A percentile compares a stretch with the other conserved stretches of the same genome.
Conservation (phyloP, 2,329 filamentous ascomycete genomes). For the Fusarium drepaniforme region DNA sequence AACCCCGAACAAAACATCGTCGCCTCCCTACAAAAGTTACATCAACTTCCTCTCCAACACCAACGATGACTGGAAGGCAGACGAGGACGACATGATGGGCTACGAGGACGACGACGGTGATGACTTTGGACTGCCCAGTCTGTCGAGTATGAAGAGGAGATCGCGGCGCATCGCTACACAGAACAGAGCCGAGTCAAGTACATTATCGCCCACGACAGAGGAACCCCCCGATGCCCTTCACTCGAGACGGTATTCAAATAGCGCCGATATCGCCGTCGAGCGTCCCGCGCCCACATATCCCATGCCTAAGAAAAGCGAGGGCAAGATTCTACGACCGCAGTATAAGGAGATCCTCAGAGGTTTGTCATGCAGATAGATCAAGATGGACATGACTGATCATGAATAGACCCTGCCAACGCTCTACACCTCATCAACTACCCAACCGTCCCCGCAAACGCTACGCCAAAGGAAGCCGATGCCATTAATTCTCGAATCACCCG, state of each 20-base stretch:
- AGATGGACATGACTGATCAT: conserved; percentile 29
- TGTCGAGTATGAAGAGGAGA: conserved; percentile 90
- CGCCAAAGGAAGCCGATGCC: conserved; percentile 85
- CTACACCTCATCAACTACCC: conserved; percentile 94
- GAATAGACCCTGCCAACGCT: conserved; percentile 85
- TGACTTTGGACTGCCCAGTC: conserved; percentile 93
- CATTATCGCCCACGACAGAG: conserved; percentile 53
- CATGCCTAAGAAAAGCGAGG: conserved; percentile 88
- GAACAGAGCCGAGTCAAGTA: conserved; percentile 44
- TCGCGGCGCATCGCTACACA: conserved; percentile 65
- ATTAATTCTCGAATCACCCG: conserved; percentile 89
- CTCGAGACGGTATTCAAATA: conserved; percentile 79
- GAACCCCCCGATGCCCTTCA: conserved; percentile 53
- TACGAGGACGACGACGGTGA: conserved; percentile 92
- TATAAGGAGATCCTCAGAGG: conserved; percentile 95
- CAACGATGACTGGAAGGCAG: conserved; percentile 84
- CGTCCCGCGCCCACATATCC: conserved; percentile 86
- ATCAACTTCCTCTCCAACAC: conserved; percentile 85
- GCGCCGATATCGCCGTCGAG: conserved; percentile 94
- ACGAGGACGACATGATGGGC: conserved; percentile 81
- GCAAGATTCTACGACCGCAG: conserved; percentile 95
- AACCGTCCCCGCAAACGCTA: conserved; percentile 77
- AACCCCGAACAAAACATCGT: conserved; percentile 67
- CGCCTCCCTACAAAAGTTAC: conserved; percentile 77
- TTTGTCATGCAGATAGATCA: conserved; percentile 45